Evolutionary conservation across 352 stramenopile species (phyloP), one percentile per base, ranked within the genome.

Genomic region (Pythium phragmitis): DNA sequence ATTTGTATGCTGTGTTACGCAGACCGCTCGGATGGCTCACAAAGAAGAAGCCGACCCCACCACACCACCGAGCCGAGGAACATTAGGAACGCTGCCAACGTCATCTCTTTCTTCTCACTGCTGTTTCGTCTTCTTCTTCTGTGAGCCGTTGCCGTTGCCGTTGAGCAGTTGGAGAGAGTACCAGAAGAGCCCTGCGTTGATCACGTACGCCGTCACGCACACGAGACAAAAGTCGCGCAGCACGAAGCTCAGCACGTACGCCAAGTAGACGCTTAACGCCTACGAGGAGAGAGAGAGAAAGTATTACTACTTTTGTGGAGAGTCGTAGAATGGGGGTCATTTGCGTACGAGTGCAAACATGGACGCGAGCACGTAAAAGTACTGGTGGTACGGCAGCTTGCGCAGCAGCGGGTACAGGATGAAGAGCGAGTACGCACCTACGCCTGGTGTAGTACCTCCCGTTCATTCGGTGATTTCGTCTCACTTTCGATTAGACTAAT

Each of bases 11-110:
- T 46, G 14, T 60, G 17, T 34, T 59, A 19, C 28, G 9, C 26
- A 87, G 77, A 28, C 77, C 77, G 13, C 63, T 88, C 1, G 79
- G 79, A 12, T 89, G 77, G 80, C 70, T 87, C 41, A 81, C 77
- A 16, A 72, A 68, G 48, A 68, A 67, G 48, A 61, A 54, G 43
- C 12, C 43, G 46, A 26, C 30, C 2, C 1, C 17, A 16, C 14
- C 12, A 23, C 12, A 5, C 2, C 13, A 48, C n/a, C 13, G n/a
- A 48, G 13, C 2, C 42, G 2, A 48, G 1, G 8, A 4, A 33
- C 17, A 12, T 26, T 48, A n/a, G 13, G 11, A n/a, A 3, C 42
- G 12, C n/a, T 23, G 13, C 42, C n/a, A 39, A 39, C 34, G 34
- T 9, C 5, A 12, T 12, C 4, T 7, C 4, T 45, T 12, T 45